phyloP scores from a whole-genome alignment of 2,329 filamentous ascomycete species.

The Chrysoporthe deuterocubensis region DNA sequence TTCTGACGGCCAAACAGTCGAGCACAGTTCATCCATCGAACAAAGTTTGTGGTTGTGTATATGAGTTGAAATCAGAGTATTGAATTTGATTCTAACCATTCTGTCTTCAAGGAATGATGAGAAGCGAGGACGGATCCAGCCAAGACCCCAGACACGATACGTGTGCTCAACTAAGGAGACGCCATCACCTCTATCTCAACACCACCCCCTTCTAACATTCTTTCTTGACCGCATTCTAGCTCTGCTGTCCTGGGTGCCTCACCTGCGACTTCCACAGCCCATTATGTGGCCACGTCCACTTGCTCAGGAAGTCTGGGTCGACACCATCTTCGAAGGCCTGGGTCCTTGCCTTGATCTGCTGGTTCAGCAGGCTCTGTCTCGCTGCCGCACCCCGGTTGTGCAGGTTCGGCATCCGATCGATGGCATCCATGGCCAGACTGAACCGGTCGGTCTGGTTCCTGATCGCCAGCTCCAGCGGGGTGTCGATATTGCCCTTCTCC shows the following conservation, averaged over 20 bases:
- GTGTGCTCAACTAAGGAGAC: slow-evolving; percentile 5
- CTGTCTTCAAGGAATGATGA: background rate
- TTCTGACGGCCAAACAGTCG: background rate
- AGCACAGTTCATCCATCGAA: background rate
- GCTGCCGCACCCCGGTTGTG: slow-evolving; percentile 66
- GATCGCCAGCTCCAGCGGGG: slow-evolving; percentile 77
- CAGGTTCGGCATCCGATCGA: slow-evolving; percentile 67
- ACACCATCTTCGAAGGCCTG: slow-evolving; percentile 72
- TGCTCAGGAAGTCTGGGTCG: slow-evolving; percentile 67
- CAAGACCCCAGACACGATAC: background rate
- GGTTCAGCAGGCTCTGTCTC: slow-evolving; percentile 66
- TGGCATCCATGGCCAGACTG: slow-evolving; percentile 75
- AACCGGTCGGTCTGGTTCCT: slow-evolving; percentile 78
- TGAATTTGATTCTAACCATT: background rate
- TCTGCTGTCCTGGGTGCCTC: slow-evolving; percentile 10
- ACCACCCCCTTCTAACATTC: background rate
- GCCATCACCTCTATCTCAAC: background rate
- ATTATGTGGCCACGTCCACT: slow-evolving; percentile 67
- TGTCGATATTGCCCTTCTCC: slow-evolving; percentile 86
- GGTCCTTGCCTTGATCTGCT: slow-evolving; percentile 66
- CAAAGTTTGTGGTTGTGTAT: background rate
- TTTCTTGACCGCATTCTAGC: background rate
- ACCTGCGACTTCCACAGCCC: slow-evolving; percentile 42
- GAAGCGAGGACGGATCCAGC: background rate
- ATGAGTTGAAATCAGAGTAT: background rate